Base-by-base conservation (phyloP, 2,329 filamentous ascomycete genomes). In the Cercospora berteroae region DNA sequence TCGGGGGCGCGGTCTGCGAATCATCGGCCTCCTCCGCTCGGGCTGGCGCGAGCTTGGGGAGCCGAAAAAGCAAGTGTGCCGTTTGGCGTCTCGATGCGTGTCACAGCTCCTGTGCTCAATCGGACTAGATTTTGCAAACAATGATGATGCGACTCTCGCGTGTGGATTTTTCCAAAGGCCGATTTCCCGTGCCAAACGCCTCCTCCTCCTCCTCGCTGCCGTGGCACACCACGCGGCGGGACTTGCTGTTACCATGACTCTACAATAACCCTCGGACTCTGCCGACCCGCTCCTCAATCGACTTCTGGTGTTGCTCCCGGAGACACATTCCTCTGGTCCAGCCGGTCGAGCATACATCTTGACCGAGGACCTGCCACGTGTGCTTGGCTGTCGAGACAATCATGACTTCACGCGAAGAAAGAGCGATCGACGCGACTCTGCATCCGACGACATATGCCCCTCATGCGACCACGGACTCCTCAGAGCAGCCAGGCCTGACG, bases 351-450 rank as follows among this genome's bases (percentile, higher is more conserved):
- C 23, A 13, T 27, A 16, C 48, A 13, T 29, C 48, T 27, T 27
- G 48, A 55, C 18, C 55, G 2, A 36, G 7, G 4, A 58, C 55
- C 31, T 16, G 55, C 27, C 27, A 58, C 36, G 55, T 33, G 29
- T 20, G 48, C 48, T 36, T 58, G 55, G 27, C 27, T 13, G 10
- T 33, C 29, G 27, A 31, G 25, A 36, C 55, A 33, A 20, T 58
- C 61, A 64, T 64, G 61, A 64, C 61, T 64, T 44, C 50, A 44
- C 52, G 23, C 33, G 61, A 58, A 5, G 27, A 36, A 9, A 48
- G 33, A 13, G 27, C 50, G 33, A 63, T 18, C 13, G 55, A 20
- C 18, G 39, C 39, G 42, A 42, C 31, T 39, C 12, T 50, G 48
- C 18, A 57, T 16, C 36, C 50, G 25, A 52, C 50, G 25, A 36